Base-by-base conservation (phyloP, 2,329 filamentous ascomycete species). In the Monilinia polystroma region DNA sequence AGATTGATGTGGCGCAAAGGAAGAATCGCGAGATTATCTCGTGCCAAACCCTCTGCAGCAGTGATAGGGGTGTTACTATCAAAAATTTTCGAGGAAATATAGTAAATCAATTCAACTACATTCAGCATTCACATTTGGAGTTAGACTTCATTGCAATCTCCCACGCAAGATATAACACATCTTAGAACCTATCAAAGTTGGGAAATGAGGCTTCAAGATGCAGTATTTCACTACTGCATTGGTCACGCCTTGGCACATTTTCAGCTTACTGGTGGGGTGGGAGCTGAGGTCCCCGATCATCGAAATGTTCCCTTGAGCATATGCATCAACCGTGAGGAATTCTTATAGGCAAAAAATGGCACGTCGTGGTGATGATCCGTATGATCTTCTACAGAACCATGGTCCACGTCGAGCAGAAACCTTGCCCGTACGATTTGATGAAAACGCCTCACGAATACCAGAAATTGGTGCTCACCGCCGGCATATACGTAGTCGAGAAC, bases 371-470 rank as follows among this genome's bases (percentile, higher is more conserved):
- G 45, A 11, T 5, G n/a, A n/a, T 41, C 14, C 23, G 16, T 41
- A 38, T 29, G 47, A 63, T 20, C 59, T n/a, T 63, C 32, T 26
- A 41, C 14, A 43, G 3, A 43, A 14, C 41, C 47, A 32, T 29
- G 47, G 59, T 29, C 59, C 59, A 29, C 47, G 47, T 38, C 45
- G 59, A 53, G 47, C 47, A 41, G 59, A 53, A 41, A 63, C 32
- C 5, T 26, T 63, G 12, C 47, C 59, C 1, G 59, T 63, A 3
- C 59, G 59, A n/a, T 63, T 63, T 53, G 32, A 63, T 29, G 45
- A 63, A 51, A 53, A 8, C 47, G 29, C 23, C 47, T 41, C 47
- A 20, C 29, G 29, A 26, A 63, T 63, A 49, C 59, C 59, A 26
- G n/a, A 41, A 10, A 29, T 63, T 41, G 59, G 59, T 8, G 14